Evolutionary conservation across 2,329 filamentous ascomycete genomes (phyloP), one percentile per base, ranked within the genome.

Genomic region (Claviceps digitariae): DNA sequence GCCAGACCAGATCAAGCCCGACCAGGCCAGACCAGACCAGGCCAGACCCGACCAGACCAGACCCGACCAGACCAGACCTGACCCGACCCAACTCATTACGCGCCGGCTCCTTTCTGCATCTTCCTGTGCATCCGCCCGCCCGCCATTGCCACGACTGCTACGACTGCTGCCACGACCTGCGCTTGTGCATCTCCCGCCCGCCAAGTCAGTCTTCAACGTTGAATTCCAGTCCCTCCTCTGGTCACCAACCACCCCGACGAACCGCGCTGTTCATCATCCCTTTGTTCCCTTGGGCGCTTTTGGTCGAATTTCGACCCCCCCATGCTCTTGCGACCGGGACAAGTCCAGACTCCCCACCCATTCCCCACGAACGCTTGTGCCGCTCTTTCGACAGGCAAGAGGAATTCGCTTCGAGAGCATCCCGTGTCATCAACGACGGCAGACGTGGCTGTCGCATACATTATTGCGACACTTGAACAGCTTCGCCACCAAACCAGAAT

Each of bases 291-390:
- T 43, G 29, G 17, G 49, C 45, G 49, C 27, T 12, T 25, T 45
- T 45, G 40, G 29, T 31, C 29, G 34, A 36, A 15, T 27, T 25
- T 43, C 44, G 44, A 45, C 45, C 36, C 29, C 45, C 50, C 40
- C 49, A 29, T 45, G 53, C 48, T 48, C 49, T 38, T 51, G 52
- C 44, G 52, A 54, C 44, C 50, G 44, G 49, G 48, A 9, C 44
- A 21, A 21, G 40, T 27, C 34, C 36, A 23, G 36, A 38, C 36
- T 36, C 31, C 40, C 23, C 34, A 50, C 23, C 31, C 47, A 10
- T 13, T n/a, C 23, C 23, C 49, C 53, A 31, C 51, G 44, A 48
- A 52, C 44, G 31, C 44, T 23, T 48, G 34, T 31, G 25, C 45
- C 23, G 43, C 41, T 34, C 31, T 43, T 31, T 36, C 29, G 36